Evolutionary conservation across 2,329 filamentous ascomycete genomes (phyloP), one percentile per base, ranked within the genome.

Genomic region (Neoascochyta sp.): DNA sequence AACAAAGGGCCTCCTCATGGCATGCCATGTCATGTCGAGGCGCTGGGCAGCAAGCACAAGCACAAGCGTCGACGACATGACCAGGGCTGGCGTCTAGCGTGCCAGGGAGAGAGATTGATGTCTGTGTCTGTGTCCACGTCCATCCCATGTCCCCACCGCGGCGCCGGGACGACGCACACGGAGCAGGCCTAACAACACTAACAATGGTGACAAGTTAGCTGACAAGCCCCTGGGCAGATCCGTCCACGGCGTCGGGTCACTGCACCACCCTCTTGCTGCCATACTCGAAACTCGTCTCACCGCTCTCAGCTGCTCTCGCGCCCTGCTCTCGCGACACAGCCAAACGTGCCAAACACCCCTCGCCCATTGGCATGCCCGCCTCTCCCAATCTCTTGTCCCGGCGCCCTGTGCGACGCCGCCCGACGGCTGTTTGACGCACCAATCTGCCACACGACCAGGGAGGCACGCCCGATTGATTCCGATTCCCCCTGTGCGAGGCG

Each of bases 151-250:
- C 39, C 43, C 43, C 41, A 44, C 50, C 52, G 53, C 54, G 51
- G 54, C 52, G 45, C 36, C 53, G 54, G 54, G 50, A 57, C 45
- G 44, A 51, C 36, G 35, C 49, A 57, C 47, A 51, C 52, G 52
- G 52, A 47, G 41, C 35, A 30, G 37, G 41, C 37, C 52, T 55
- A 59, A 45, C 45, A 36, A 44, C 41, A 47, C 18, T 16, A 29
- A 40, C 42, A 34, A 34, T 52, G 45, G 37, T 32, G 28, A 39
- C 31, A 26, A 24, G 20, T 18, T 30, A 32, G 34, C n/a, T 34
- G 35, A 41, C 47, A 45, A 35, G 47, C 49, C 52, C 52, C 48
- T 50, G 47, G 45, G 53, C 32, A 50, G 50, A 57, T 55, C 51
- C 27, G 46, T 49, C 46, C 50, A 52, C 52, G 31, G 14, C 35